phyloP scores from a whole-genome alignment of 352 stramenopile species.

The Phytophthora uliginosa region DNA sequence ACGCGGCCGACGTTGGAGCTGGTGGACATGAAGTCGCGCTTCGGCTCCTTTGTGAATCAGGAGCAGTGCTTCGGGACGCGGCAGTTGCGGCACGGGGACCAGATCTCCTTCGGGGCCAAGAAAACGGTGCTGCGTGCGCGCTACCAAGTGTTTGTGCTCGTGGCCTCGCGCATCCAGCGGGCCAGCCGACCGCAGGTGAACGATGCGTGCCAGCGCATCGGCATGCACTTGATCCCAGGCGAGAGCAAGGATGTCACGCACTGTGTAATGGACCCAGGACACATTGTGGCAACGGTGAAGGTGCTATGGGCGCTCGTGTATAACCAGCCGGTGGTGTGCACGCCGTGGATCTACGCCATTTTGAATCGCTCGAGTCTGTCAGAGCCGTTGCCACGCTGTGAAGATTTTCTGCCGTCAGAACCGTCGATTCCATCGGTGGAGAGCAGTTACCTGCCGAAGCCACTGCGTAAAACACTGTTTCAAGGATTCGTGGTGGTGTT shows the following conservation, averaged over 20 bases:
- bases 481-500: constrained; percentile 81
- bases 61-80: constrained; percentile 64
- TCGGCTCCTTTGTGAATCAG: constrained; percentile 90
- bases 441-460: constrained; percentile 80
- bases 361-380: constrained; percentile 78
- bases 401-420: constrained; percentile 77
- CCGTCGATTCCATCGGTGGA: constrained; percentile 64
- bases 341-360: constrained; percentile 85
- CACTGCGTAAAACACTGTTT: constrained; percentile 82
- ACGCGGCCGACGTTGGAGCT: constrained; percentile 77
- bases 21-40: constrained; percentile 85
- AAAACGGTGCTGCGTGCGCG: constrained; percentile 82
- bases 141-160: constrained; percentile 85
- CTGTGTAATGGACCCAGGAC: constrained; percentile 88
- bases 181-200: constrained; percentile 69
- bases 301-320: constrained; percentile 89
- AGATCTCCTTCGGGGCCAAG: constrained; percentile 88
- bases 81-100: constrained; percentile 70
- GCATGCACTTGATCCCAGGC: constrained; percentile 78
- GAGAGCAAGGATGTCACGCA: constrained; percentile 80
- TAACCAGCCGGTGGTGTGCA: constrained; percentile 86
- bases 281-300: constrained; percentile 86
- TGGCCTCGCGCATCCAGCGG: constrained; percentile 78
- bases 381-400: constrained; percentile 78
- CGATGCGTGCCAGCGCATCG: constrained; percentile 81